Evolutionary conservation across 345 rosid species (phyloP), one percentile per base, ranked within the genome.

Genomic region (Salix koriyanagi): DNA sequence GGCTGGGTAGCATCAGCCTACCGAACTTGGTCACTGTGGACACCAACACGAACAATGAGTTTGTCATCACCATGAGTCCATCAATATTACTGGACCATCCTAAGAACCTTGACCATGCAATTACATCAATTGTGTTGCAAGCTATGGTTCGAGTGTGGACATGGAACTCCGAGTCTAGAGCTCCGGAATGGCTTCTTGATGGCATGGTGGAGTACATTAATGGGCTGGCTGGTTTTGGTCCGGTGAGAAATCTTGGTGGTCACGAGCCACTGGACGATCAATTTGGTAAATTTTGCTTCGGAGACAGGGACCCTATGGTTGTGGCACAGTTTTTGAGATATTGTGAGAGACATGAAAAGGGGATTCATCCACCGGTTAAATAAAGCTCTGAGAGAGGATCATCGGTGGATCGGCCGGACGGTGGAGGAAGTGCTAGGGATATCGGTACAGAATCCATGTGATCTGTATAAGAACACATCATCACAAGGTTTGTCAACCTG

Each of bases 141-240:
- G 88, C 83, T 72, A 85, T 88, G 87, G 89, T 89, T 7, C 77
- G 84, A 6, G 78, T 89, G 60, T 90, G 91, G 92, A 68, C 88
- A 8, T 85, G 88, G 89, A 84, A 82, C 65, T 77, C 84, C 18
- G 80, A 79, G 56, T 46, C 90, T 6, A 78, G 75, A 28, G 89
- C 88, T 69, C 84, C 93, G 41, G 52, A 81, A 67, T 70, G 82
- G 87, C 79, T 90, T 61, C 30, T 88, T 0, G 86, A 85, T 26
- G 91, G 91, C 12, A 71, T 89, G 74, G 88, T 78, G 28, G 91
- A 89, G 76, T 87, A 82, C 56, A 75, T 90, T 65, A 74, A 70
- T 71, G n/a, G n/a, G 77, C 28, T 72, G 52, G 83, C 82, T 0
- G 81, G 88, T 0, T 82, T 75, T 44, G 77, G 82, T 4, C 44